Conservation (phyloP, 2,329 filamentous ascomycete species). For the Bertia moriformis region DNA sequence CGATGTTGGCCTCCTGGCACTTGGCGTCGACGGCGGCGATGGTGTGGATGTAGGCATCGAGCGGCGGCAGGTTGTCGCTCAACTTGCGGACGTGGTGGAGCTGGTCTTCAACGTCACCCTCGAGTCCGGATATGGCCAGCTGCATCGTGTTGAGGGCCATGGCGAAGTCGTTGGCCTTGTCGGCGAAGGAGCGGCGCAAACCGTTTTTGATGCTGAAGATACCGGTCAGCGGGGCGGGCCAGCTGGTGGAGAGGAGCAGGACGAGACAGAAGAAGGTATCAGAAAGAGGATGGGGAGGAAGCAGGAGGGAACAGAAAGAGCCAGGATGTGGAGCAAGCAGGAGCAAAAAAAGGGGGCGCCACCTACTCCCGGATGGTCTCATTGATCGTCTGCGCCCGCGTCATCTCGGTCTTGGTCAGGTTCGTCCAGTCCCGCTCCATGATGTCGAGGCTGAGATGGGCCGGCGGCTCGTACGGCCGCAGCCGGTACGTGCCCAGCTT, state of each 20-base stretch:
- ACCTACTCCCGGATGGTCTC: conserved; percentile 87
- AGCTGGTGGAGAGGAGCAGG: conserved; percentile 8
- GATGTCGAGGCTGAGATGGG: conserved; percentile 68
- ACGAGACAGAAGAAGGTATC: neutral
- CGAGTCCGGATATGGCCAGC: conserved; percentile 85
- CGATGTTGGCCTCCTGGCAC: conserved; percentile 91
- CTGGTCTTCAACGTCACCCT: conserved; percentile 93
- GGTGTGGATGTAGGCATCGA: conserved; percentile 81
- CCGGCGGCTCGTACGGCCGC: conserved; percentile 77
- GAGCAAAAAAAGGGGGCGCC: neutral
- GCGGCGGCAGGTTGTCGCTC: conserved; percentile 68
- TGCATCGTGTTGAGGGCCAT: conserved; percentile 89
- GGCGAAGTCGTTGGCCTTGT: conserved; percentile 97
- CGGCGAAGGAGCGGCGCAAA: conserved; percentile 80
- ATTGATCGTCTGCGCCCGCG: conserved; percentile 83
- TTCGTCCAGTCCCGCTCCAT: conserved; percentile 71
- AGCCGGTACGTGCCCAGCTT: conserved; percentile 91
- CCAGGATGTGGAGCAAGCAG: neutral
- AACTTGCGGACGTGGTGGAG: conserved; percentile 73
- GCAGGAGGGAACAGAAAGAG: too few species aligned
- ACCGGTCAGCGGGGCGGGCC: too few species aligned
- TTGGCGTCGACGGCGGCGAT: conserved; percentile 77
- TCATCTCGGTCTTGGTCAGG: conserved; percentile 72
- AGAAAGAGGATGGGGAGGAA: too few species aligned
- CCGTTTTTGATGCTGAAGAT: conserved; percentile 82